These are phyloP conservation scores for Jaapia argillacea DNA, from an alignment of 768 basidiomycete species.

Conservation along the genomic window DNA sequence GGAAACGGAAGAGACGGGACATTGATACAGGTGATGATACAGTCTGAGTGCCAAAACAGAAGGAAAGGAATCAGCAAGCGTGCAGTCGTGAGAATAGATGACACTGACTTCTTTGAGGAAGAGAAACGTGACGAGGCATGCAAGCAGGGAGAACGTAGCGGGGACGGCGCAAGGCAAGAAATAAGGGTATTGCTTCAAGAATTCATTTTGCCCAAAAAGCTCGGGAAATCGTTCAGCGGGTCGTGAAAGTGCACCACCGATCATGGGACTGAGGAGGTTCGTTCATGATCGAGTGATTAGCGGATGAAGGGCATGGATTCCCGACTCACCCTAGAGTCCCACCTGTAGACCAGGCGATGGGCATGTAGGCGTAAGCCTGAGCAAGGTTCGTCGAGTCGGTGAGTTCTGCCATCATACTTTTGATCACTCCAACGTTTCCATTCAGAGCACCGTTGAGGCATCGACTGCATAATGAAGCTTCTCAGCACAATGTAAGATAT, in stretches of 20 bases:
- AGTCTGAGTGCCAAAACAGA: slow-evolving; percentile 24
- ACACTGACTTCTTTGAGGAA: slow-evolving; percentile 46
- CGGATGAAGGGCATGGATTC: no score
- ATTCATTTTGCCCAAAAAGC: slow-evolving; percentile 48
- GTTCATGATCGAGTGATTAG: slow-evolving; percentile 3
- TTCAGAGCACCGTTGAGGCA: neutral
- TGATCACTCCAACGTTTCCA: slow-evolving; percentile 59
- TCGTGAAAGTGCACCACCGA: slow-evolving; percentile 57
- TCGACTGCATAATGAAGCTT: slow-evolving; percentile 24
- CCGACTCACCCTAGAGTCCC: slow-evolving; percentile 34
- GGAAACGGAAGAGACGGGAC: slow-evolving; percentile 9
- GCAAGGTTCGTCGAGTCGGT: slow-evolving; percentile 64
- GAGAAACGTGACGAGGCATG: slow-evolving; percentile 39
- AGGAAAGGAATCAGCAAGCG: slow-evolving; percentile 5
- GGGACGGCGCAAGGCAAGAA: slow-evolving; percentile 64
- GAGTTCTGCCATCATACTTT: slow-evolving; percentile 66
- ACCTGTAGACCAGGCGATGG: slow-evolving; percentile 38
- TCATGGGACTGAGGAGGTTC: slow-evolving; percentile 41
- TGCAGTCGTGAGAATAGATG: neutral
- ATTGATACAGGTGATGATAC: slow-evolving; percentile 20
- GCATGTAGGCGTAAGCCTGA: slow-evolving; percentile 59
- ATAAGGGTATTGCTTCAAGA: slow-evolving; percentile 64
- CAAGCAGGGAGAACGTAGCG: slow-evolving; percentile 45
- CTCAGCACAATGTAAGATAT: neutral
- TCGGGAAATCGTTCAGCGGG: slow-evolving; percentile 60